phyloP scores from a whole-genome alignment of 192 early-diverging fungal genomes.

The Gryganskiella cystojenkinii region DNA sequence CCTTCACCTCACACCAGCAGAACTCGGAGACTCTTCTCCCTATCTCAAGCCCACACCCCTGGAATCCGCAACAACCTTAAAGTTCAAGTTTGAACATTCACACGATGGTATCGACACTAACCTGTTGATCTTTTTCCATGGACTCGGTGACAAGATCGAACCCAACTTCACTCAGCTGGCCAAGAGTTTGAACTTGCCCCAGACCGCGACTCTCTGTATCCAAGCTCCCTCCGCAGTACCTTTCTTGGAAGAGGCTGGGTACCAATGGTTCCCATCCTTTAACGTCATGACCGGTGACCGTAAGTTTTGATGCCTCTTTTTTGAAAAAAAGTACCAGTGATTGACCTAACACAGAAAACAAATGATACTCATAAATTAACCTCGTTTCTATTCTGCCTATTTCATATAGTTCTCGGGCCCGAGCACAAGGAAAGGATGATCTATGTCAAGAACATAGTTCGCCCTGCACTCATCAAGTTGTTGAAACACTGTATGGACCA shows the following conservation, averaged over 20 bases:
- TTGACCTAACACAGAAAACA: not conserved
- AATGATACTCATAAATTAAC: too few species aligned
- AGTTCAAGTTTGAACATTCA: constrained; percentile 60
- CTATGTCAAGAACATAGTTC: constrained; percentile 57
- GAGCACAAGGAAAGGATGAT: constrained; percentile 49
- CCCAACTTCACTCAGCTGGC: constrained; percentile 72
- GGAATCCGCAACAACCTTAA: constrained; percentile 25
- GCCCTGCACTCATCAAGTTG: constrained; percentile 56
- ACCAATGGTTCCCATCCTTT: constrained; percentile 76
- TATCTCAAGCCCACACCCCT: constrained; percentile 16
- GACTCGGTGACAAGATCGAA: constrained; percentile 72
- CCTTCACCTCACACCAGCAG: not conserved
- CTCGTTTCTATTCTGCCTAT: too few species aligned
- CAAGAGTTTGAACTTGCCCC: constrained; percentile 68
- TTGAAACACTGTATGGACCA: constrained; percentile 55
- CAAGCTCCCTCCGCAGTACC: constrained; percentile 71
- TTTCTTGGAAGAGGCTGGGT: constrained; percentile 65
- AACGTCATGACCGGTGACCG: constrained; percentile 62
- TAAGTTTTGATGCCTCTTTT: constrained; percentile 21
- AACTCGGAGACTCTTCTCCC: not conserved
- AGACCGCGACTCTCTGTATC: constrained; percentile 72
- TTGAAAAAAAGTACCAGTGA: not conserved
- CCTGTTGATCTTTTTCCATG: constrained; percentile 79
- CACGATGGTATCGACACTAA: constrained; percentile 67
- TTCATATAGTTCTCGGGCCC: constrained; percentile 55